Evolutionary conservation across 2,329 filamentous ascomycete genomes (phyloP).

Genomic region (Aspergillus fructus): DNA sequence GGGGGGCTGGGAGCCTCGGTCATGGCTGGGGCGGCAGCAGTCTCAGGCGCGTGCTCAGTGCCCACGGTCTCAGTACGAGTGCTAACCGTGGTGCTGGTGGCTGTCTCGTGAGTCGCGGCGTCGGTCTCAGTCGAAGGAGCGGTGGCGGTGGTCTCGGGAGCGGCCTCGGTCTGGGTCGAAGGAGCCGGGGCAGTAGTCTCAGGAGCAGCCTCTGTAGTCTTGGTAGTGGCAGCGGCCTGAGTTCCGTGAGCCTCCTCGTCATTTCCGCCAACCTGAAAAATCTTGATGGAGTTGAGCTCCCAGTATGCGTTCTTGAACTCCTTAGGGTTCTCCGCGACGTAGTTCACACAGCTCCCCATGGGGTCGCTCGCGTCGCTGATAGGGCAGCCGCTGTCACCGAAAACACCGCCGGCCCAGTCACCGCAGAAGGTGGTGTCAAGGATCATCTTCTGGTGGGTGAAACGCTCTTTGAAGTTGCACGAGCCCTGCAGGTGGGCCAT

Average conservation of each 20-base stretch:
- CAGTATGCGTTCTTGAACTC: conserved; percentile 75
- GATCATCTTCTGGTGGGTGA: conserved; percentile 43
- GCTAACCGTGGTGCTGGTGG: neutral
- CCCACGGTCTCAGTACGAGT: neutral
- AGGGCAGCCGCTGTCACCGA: conserved; percentile 49
- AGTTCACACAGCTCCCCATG: conserved; percentile 68
- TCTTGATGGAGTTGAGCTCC: conserved; percentile 70
- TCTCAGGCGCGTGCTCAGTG: neutral
- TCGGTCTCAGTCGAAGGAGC: neutral
- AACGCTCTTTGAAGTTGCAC: conserved; percentile 42
- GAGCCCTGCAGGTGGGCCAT: conserved; percentile 45
- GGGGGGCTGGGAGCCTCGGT: neutral
- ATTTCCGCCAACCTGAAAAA: conserved; percentile 48
- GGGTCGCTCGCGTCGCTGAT: conserved; percentile 60
- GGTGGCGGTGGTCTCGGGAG: neutral
- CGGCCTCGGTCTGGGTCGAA: neutral
- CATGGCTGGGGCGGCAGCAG: neutral
- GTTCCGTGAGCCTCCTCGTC: conserved; percentile 1
- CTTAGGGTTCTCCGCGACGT: conserved; percentile 67
- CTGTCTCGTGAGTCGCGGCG: neutral
- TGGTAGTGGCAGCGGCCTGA: neutral
- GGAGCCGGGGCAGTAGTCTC: neutral
- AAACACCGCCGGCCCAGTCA: conserved; percentile 54
- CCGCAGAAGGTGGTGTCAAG: conserved; percentile 57
- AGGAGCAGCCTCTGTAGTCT: neutral